phyloP scores from a whole-genome alignment of 192 early-diverging fungal species.

The Gryganskiella cystojenkinii region DNA sequence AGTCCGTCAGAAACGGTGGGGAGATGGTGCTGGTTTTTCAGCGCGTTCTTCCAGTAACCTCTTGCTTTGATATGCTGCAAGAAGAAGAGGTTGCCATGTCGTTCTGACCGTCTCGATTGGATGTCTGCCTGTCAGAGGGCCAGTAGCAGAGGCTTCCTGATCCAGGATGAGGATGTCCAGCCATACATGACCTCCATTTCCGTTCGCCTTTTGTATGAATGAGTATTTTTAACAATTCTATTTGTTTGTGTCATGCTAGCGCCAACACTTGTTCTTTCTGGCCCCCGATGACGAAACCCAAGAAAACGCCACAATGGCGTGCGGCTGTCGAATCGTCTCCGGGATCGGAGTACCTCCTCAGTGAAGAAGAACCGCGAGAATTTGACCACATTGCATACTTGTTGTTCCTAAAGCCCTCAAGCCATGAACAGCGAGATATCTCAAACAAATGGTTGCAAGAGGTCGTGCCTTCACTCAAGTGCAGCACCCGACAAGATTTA shows the following conservation, averaged over 20 bases:
- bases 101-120: too few relatives aligned
- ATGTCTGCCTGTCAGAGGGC: too few relatives aligned
- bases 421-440: constrained; percentile 1
- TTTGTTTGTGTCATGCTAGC: neutral
- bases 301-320: neutral
- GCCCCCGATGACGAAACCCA: neutral
- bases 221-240: neutral
- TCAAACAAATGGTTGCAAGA: neutral
- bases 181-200: too few relatives aligned
- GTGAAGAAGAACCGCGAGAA: neutral
- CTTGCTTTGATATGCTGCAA: too few relatives aligned
- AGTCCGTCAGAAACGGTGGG: too few relatives aligned
- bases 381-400: constrained; percentile 3
- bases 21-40: too few relatives aligned
- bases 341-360: constrained; percentile 2
- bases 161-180: too few relatives aligned
- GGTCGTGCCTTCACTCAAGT: constrained; percentile 5
- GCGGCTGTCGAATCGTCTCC: neutral
- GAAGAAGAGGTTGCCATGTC: too few relatives aligned
- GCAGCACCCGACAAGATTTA: constrained; percentile 4
- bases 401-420: constrained; percentile 1
- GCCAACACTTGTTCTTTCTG: too few relatives aligned
- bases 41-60: too few relatives aligned
- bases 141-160: too few relatives aligned
- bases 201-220: neutral